phyloP scores from a whole-genome alignment of 345 rosid genomes.

The Syzygium grande region DNA sequence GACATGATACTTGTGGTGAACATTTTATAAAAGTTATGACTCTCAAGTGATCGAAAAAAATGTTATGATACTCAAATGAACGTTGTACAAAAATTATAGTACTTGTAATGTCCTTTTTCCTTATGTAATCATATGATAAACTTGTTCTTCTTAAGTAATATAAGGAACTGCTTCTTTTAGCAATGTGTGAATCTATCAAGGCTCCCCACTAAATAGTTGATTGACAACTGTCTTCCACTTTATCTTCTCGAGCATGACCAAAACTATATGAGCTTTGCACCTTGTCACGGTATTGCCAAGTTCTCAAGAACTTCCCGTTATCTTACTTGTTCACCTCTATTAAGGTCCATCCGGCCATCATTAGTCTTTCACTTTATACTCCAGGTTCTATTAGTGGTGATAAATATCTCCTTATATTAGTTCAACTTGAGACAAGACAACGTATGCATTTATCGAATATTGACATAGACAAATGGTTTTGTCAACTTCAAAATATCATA shows the following conservation, averaged over 20 bases:
- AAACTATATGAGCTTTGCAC: too few relatives aligned
- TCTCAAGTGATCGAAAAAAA: too few relatives aligned
- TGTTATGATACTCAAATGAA: too few relatives aligned
- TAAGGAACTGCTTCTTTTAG: not conserved
- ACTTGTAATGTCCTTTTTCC: not conserved
- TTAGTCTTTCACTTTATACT: not conserved
- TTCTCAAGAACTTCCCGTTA: not conserved
- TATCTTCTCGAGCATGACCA: not conserved
- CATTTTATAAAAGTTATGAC: not conserved
- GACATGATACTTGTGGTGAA: not conserved
- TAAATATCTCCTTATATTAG: not conserved
- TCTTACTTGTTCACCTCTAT: not conserved
- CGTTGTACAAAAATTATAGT: too few relatives aligned
- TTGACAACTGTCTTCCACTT: not conserved
- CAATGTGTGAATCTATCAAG: not conserved
- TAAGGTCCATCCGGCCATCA: not conserved
- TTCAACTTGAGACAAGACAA: not conserved
- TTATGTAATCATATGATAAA: not conserved
- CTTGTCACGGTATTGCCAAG: not conserved
- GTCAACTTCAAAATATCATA: not conserved
- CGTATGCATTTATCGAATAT: not conserved
- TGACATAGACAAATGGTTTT: not conserved
- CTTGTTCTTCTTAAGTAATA: not conserved
- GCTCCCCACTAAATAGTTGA: not conserved
- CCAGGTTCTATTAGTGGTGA: not conserved